Percentiles rank a stretch among this genome's conserved stretches.
These are phyloP conservation scores for Quaeritorhiza haematococci DNA, from an alignment of 371 early-diverging fungal species.

Conservation along the genomic window DNA sequence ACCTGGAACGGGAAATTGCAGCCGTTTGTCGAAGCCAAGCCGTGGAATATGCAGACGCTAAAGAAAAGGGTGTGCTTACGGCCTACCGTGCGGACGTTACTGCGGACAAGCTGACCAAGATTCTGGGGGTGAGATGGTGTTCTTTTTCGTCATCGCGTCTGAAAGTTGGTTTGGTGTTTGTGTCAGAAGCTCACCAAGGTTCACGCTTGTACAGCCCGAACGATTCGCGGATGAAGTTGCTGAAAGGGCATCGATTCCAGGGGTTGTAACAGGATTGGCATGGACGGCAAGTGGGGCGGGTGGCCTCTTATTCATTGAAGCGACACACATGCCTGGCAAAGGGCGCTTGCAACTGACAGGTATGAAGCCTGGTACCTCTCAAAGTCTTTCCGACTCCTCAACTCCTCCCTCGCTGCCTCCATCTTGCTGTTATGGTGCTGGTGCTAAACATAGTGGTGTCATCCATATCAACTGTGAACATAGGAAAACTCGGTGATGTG, in stretches of 20 bases:
- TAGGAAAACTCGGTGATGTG: constrained; percentile 79
- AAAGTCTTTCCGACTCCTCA: background rate
- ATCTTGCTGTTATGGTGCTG: too few relatives aligned
- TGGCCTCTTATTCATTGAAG: constrained; percentile 73
- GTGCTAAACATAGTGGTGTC: too few relatives aligned
- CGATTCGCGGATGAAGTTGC: constrained; percentile 60
- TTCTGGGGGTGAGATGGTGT: constrained; percentile 52
- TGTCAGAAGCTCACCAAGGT: too few relatives aligned
- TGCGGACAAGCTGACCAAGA: constrained; percentile 40
- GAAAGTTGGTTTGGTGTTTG: background rate
- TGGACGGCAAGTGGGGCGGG: constrained; percentile 77
- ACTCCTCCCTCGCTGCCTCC: background rate
- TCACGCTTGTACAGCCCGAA: constrained; percentile 36
- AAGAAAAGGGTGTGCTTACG: constrained; percentile 14
- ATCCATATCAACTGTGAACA: too few relatives aligned
- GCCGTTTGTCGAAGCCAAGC: constrained; percentile 70
- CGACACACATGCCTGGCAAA: constrained; percentile 68
- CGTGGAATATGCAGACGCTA: constrained; percentile 49
- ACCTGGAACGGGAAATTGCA: constrained; percentile 70
- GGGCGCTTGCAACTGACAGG: constrained; percentile 63
- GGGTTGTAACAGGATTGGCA: constrained; percentile 78
- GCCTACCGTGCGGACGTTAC: constrained; percentile 25
- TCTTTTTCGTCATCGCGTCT: background rate
- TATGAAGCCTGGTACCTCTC: constrained; percentile 3
- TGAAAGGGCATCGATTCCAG: constrained; percentile 55